Evolutionary conservation across 768 basidiomycete species (phyloP).

Genomic region (Cystobasidium tubakii): DNA sequence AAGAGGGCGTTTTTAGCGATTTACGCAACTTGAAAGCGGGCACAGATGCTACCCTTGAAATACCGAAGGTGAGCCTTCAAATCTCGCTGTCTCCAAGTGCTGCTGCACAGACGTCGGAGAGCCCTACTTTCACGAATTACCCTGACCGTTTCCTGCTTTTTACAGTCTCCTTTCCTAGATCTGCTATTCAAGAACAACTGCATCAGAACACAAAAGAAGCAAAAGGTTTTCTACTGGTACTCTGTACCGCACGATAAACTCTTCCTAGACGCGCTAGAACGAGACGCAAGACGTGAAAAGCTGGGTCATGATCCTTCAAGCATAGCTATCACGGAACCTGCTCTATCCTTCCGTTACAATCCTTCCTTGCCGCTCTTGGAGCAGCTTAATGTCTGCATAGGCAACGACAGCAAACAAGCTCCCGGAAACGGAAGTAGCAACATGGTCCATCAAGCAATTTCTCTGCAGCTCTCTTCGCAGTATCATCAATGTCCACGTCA

Average conservation of each 20-base stretch:
- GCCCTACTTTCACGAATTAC: no score
- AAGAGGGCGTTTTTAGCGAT: conserved; percentile 92
- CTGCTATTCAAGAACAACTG: conserved; percentile 92
- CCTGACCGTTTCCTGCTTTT: no score
- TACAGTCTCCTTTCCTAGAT: conserved; percentile 82
- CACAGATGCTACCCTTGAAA: conserved; percentile 82
- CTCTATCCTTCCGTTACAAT: conserved; percentile 80
- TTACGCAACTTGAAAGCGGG: conserved; percentile 90
- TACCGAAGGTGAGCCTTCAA: conserved; percentile 71
- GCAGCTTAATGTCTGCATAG: not conserved
- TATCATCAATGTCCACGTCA: not conserved
- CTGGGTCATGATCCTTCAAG: conserved; percentile 83
- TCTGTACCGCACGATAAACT: conserved; percentile 94
- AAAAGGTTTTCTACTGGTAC: conserved; percentile 99
- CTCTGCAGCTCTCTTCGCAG: not conserved
- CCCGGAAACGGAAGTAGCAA: not conserved
- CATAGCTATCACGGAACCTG: conserved; percentile 68
- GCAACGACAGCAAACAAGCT: not conserved
- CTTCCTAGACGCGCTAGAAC: conserved; percentile 91
- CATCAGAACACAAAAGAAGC: conserved; percentile 96
- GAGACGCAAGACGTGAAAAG: conserved; percentile 92
- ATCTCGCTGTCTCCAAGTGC: not conserved
- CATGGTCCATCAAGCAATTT: not conserved
- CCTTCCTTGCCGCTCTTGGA: not conserved
- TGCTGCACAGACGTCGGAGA: not conserved